A percentile compares a stretch with the other conserved stretches of the same genome.
phyloP scores from a whole-genome alignment of 106 monocot genomes.

The Phalaenopsis aphrodite region DNA sequence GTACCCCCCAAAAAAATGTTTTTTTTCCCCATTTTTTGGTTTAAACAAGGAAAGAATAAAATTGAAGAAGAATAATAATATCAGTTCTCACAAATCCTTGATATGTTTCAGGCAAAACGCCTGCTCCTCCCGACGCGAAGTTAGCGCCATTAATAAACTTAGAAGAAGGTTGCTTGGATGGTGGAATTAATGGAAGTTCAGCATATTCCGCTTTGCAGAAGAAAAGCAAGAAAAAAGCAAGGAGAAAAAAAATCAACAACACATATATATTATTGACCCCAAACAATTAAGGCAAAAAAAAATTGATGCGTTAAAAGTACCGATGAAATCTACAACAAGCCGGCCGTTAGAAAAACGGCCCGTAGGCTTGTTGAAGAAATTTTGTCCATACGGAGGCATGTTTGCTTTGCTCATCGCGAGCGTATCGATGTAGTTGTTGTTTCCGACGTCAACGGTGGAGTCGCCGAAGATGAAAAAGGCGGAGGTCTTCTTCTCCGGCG shows the following conservation, averaged over 20 bases:
- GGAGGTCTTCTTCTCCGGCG: background rate
- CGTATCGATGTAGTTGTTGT: constrained; percentile 23
- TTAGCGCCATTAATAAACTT: constrained; percentile 21
- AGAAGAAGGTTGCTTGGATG: constrained; percentile 22
- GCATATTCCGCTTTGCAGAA: constrained; percentile 19
- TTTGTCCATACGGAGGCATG: constrained; percentile 12
- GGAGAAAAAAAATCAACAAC: background rate
- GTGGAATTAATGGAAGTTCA: constrained; percentile 22
- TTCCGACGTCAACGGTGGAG: constrained; percentile 12
- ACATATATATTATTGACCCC: background rate
- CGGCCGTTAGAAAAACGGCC: constrained; percentile 21
- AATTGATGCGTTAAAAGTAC: background rate
- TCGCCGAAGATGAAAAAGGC: constrained; percentile 25
- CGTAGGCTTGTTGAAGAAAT: constrained; percentile 5
- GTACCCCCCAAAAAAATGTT: too few relatives aligned
- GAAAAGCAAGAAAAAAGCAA: background rate
- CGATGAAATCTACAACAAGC: constrained; percentile 19
- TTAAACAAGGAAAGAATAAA: background rate
- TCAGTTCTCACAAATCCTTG: constrained; percentile 14
- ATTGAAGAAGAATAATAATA: background rate
- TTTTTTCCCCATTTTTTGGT: too few relatives aligned
- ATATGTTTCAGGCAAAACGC: constrained; percentile 27
- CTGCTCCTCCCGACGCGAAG: constrained; percentile 32
- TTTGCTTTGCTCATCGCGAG: constrained; percentile 8
- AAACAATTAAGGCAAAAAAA: background rate